Base-by-base conservation (phyloP, 2,329 filamentous ascomycete genomes). In the Trichoderma hamatum region DNA sequence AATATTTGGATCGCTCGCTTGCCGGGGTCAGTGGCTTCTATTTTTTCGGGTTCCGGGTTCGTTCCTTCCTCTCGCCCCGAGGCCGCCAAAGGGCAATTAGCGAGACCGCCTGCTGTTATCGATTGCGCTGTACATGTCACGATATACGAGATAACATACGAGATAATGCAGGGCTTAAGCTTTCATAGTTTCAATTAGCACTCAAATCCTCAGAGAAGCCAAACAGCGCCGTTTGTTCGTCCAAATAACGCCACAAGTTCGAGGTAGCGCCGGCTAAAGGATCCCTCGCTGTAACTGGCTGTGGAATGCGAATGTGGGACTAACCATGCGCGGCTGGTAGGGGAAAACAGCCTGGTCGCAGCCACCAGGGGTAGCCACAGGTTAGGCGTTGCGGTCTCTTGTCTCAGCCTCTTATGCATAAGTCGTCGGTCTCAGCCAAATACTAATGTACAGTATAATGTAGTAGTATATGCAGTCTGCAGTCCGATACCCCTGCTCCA, bases 51-150 rank as follows among this genome's bases (percentile, higher is more conserved):
- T 32, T 54, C 36, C 30, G 19, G 26, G 19, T 2, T 65, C 1
- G 26, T 54, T 46, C n/a, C 26, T 28, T 28, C 26, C 39, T 46
- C 39, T n/a, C 26, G n/a, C 52, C 36, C 54, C 56, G 56, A 60
- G n/a, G 56, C 24, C n/a, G 56, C 56, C 56, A 34, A 60, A 14
- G 16, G 54, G 26, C 24, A n/a, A n/a, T 34, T 54, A 34, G 36
- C 56, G 56, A 60, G 26, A 59, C 64, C 64, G 64, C 64, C 64
- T 67, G 54, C 64, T 68, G 46, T 21, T 55, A 55, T 55, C 52
- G 52, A 55, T 55, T 30, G 52, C 16, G 28, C 21, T 26, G 32
- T 30, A 28, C 39, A 34, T 32, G 24, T 26, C 32, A 21, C 3
- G 39, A 43, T 43, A 43, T 16, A 19, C 36, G 36, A 43, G 46